These are phyloP conservation scores for Boletus edulis DNA, from an alignment of 768 basidiomycete genomes.

Conservation along the genomic window DNA sequence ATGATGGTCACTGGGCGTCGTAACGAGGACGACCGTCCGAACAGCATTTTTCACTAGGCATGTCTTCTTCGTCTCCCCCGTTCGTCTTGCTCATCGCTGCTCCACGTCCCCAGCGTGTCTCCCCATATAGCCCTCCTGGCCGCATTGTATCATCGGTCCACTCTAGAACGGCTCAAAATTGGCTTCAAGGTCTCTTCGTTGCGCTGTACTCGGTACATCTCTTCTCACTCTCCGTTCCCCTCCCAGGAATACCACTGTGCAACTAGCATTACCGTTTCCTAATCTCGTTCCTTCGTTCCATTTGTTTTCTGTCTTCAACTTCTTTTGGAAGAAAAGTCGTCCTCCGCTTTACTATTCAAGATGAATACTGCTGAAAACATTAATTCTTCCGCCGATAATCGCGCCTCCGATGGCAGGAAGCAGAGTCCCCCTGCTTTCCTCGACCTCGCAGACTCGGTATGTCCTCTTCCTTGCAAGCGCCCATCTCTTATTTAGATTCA, in stretches of 20 bases:
- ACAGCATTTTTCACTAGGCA: too few relatives aligned
- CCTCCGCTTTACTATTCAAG: constrained; percentile 43
- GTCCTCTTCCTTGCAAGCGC: constrained; percentile 32
- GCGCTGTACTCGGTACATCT: constrained; percentile 13
- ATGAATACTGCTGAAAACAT: constrained; percentile 34
- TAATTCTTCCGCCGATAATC: constrained; percentile 73
- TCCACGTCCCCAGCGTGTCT: too few relatives aligned
- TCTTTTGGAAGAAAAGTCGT: constrained; percentile 51
- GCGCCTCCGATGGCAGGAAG: constrained; percentile 67
- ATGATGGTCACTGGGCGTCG: too few relatives aligned
- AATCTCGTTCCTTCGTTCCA: constrained; percentile 47
- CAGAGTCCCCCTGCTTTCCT: constrained; percentile 90
- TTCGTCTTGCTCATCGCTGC: too few relatives aligned
- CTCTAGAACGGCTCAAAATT: constrained; percentile 71
- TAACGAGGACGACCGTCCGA: too few relatives aligned
- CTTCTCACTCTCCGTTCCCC: constrained; percentile 21
- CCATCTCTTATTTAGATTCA: constrained; percentile 2
- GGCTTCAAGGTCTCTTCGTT: constrained; percentile 56
- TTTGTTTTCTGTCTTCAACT: constrained; percentile 53
- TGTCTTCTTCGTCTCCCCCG: too few relatives aligned
- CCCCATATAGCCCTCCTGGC: constrained; percentile 28
- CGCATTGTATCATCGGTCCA: constrained; percentile 81
- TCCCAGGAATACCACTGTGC: constrained; percentile 62
- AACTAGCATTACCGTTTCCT: constrained; percentile 57
- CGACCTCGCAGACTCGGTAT: constrained; percentile 89